Base-by-base conservation (phyloP, 352 stramenopile genomes). In the Phytophthora nicotianae region DNA sequence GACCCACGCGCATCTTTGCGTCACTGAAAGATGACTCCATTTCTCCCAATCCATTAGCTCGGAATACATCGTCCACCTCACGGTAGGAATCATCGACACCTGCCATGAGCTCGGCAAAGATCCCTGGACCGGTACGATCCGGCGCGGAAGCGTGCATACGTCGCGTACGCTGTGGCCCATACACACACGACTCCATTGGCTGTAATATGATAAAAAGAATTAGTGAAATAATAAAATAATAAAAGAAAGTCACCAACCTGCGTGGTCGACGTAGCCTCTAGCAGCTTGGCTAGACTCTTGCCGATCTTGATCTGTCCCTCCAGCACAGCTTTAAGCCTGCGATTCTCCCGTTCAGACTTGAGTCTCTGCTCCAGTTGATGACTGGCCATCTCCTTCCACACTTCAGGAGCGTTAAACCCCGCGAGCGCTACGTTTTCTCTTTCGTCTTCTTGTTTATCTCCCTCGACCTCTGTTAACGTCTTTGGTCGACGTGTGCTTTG, bases 291-390 rank as follows among this genome's bases (percentile, higher is more conserved):
- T 21, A 85, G 71, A 60, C 68, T 81, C 45, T 75, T 79, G 26
- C 72, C 78, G 42, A 88, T 70, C 65, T 87, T 86, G 62, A 90
- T 75, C 45, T 90, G 81, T 17, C 70, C 79, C 46, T 88, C 78
- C 35, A 90, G 61, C 37, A 85, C 68, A 7, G 68, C 51, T 50
- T 79, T 79, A 4, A 90, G 66, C 4, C 77, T 66, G 17, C 75
- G 69, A 49, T 90, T 90, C 58, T 90, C 81, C 20, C 74, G 53
- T 52, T 88, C 76, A 1, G 74, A 61, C 46, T 88, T 79, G 29
- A 79, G 63, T 52, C 72, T 63, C 45, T 81, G 65, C 42, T 76
- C 72, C 37, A 72, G 42, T 38, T 83, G 75, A 41, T 76, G 72
- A 24, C 49, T 63, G 9, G 75, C 72, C 58, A 83, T 73, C 47